Evolutionary conservation across 306 rosid species (phyloP).

Genomic region (Cucurbita argyrosperma): DNA sequence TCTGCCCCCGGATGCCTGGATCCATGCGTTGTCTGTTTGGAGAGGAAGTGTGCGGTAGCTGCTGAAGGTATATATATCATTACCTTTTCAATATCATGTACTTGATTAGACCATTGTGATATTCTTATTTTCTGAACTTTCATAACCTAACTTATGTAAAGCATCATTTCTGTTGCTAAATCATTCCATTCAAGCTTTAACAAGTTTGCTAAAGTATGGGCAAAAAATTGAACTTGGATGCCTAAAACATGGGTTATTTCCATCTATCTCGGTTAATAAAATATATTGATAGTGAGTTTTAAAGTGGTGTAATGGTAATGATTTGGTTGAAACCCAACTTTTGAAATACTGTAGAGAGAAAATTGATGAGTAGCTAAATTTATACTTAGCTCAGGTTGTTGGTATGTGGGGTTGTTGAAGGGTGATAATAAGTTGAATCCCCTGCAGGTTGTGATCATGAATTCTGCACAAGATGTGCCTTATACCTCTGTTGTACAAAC

Average conservation of each 20-base stretch:
- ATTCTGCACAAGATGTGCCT: no score
- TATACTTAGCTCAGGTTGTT: no score
- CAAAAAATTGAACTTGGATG: not conserved
- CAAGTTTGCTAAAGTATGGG: not conserved
- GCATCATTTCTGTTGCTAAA: not conserved
- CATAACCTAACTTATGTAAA: not conserved
- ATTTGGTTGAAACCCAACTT: no score
- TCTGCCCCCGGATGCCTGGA: conserved; percentile 49
- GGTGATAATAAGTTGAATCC: no score
- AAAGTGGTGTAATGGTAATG: no score
- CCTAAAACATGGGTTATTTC: not conserved
- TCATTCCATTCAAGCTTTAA: not conserved
- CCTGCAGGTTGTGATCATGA: no score
- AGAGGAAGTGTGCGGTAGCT: conserved; percentile 75
- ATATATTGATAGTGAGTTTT: no score
- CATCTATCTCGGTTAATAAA: no score
- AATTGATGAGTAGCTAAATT: no score
- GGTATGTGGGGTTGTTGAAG: no score
- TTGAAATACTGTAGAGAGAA: no score
- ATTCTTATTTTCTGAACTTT: not conserved
- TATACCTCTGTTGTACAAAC: conserved; percentile 14
- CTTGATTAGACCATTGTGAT: not conserved
- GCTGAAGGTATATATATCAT: conserved; percentile 53
- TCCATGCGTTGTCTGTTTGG: conserved; percentile 93
- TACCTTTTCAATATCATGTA: conserved; percentile 1